Evolutionary conservation across 306 rosid species (phyloP).

Genomic region (Oxytropis ochrocephala): DNA sequence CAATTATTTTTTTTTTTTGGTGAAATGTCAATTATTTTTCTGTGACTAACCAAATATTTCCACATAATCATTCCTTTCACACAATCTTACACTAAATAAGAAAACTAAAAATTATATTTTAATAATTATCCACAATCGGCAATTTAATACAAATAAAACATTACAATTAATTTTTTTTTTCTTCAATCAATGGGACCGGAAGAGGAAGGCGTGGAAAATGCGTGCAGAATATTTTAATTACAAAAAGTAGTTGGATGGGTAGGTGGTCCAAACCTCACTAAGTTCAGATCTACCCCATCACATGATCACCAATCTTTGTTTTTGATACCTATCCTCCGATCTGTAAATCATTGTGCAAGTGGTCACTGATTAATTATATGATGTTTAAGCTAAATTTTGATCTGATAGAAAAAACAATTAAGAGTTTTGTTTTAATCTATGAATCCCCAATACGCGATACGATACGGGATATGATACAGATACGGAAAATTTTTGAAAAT

Average conservation of each 20-base stretch:
- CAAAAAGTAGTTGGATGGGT: constrained; percentile 7
- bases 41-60: not conserved
- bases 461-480: no score
- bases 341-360: not conserved
- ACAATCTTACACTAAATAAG: not conserved
- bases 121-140: not conserved
- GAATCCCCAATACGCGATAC: no score
- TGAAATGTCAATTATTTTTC: not conserved
- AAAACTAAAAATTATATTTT: no score
- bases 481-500: no score
- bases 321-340: not conserved
- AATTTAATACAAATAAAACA: not conserved
- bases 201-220: constrained; percentile 17
- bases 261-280: constrained; percentile 5
- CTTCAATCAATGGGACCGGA: not conserved
- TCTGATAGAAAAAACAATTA: not conserved
- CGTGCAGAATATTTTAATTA: not conserved
- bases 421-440: not conserved
- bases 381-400: not conserved
- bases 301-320: constrained; percentile 6
- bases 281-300: constrained; percentile 11
- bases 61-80: not conserved
- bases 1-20: not conserved
- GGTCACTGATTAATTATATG: not conserved
- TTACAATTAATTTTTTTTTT: not conserved